These are phyloP conservation scores for Phenoliferia sp. DNA, from an alignment of 1,284 basidiomycete species.

Conservation along the genomic window DNA sequence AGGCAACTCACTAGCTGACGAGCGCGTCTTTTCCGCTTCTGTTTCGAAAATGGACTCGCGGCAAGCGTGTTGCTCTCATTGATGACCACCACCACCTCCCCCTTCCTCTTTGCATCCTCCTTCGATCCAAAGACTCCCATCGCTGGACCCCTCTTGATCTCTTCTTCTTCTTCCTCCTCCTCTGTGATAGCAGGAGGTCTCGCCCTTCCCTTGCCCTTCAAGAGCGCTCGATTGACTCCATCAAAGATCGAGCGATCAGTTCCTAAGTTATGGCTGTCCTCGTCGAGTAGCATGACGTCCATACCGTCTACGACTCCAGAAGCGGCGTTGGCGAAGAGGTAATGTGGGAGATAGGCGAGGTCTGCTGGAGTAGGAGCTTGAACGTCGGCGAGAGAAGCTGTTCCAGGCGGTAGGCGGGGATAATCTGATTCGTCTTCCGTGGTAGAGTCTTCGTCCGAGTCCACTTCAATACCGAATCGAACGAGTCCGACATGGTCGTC, in stretches of 20 bases:
- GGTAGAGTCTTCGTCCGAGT: constrained; percentile 20
- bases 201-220: constrained; percentile 9
- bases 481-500: constrained; percentile 35
- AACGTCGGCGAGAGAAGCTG: constrained; percentile 20
- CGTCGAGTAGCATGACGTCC: constrained; percentile 3
- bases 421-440: constrained; percentile 16
- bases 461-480: constrained; percentile 35
- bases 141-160: constrained; percentile 5
- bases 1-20: background rate
- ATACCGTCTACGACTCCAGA: background rate
- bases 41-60: constrained; percentile 19
- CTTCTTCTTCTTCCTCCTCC: background rate
- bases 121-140: constrained; percentile 23
- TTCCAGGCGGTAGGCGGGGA: constrained; percentile 22
- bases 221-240: background rate
- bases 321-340: constrained; percentile 10
- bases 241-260: background rate
- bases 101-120: background rate
- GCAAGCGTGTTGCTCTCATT: constrained; percentile 16
- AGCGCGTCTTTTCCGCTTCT: constrained; percentile 4
- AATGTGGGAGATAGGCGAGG: constrained; percentile 16
- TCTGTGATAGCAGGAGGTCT: constrained; percentile 1
- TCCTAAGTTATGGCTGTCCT: no score
- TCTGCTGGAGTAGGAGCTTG: constrained; percentile 29
- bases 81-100: constrained; percentile 17